Percentiles rank a stretch among this genome's conserved stretches.
phyloP scores from a whole-genome alignment of 768 basidiomycete species.

The Lenzites betulinus region DNA sequence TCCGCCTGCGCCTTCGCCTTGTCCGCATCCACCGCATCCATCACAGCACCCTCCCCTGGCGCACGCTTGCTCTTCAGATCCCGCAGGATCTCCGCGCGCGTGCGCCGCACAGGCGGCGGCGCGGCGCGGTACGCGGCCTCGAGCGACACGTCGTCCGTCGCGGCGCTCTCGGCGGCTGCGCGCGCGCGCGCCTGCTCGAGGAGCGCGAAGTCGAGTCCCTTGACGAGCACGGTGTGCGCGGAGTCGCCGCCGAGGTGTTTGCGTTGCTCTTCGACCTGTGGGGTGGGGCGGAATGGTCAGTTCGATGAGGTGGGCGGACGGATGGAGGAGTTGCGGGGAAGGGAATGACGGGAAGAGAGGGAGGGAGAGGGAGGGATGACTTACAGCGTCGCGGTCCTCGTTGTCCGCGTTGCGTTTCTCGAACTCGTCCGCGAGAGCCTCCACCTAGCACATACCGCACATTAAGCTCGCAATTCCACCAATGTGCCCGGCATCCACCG shows the following conservation, averaged over 20 bases:
- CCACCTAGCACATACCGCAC: conserved; percentile 50
- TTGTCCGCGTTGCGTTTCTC: conserved; percentile 60
- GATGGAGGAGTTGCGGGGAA: too few species aligned
- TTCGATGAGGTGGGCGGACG: not conserved
- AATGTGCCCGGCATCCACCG: too few species aligned
- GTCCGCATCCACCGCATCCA: not conserved
- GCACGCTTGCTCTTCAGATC: conserved; percentile 68
- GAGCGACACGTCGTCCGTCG: conserved; percentile 77
- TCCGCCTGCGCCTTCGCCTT: conserved; percentile 19
- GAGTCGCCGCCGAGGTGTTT: conserved; percentile 82
- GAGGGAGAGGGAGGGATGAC: conserved; percentile 23
- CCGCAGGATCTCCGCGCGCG: conserved; percentile 73
- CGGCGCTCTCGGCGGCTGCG: conserved; percentile 42
- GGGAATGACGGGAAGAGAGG: not conserved
- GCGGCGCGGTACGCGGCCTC: conserved; percentile 67
- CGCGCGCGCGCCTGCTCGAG: conserved; percentile 83
- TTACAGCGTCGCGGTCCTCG: conserved; percentile 62
- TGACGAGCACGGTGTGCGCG: conserved; percentile 84
- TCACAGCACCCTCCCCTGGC: conserved; percentile 11
- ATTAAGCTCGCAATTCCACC: too few species aligned
- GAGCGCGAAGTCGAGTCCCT: conserved; percentile 86
- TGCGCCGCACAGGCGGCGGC: conserved; percentile 59
- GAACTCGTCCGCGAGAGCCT: conserved; percentile 81
- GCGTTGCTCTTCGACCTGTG: conserved; percentile 71
- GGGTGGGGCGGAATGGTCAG: not conserved